Conservation (phyloP, 495 filamentous ascomycete species). For the Parachaetomium inaequale region DNA sequence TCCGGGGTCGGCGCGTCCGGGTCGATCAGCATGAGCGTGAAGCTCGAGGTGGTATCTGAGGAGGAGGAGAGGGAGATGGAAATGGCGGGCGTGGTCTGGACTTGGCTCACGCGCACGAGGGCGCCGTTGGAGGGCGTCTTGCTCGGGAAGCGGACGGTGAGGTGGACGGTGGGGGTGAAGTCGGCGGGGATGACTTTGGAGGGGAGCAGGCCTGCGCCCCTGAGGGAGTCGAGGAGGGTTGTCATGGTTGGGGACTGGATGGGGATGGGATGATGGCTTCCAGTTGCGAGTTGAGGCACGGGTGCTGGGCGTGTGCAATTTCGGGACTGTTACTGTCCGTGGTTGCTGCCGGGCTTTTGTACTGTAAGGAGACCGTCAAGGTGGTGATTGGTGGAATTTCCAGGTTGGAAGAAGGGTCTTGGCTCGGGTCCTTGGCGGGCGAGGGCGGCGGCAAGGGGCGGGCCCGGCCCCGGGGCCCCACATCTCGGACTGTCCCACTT, state of each 20-base stretch:
- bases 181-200: background rate
- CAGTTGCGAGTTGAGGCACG: too few relatives aligned
- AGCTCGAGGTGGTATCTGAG: background rate
- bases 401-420: background rate
- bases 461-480: too few relatives aligned
- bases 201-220: background rate
- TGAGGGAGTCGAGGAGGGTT: background rate
- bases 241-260: too few relatives aligned
- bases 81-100: background rate
- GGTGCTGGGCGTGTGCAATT: too few relatives aligned
- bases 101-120: slow-evolving; percentile 5
- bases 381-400: slow-evolving; percentile 1
- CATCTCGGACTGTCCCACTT: too few relatives aligned
- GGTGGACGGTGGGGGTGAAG: slow-evolving; percentile 1
- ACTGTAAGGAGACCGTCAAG: background rate
- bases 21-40: slow-evolving; percentile 6
- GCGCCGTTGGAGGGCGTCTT: background rate
- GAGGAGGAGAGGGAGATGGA: background rate
- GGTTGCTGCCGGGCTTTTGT: too few relatives aligned
- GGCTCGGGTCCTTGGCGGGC: background rate
- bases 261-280: too few relatives aligned
- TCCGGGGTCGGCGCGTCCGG: slow-evolving; percentile 10
- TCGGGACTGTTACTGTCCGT: background rate
- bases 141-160: slow-evolving; percentile 1
- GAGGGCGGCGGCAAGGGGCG: too few relatives aligned